A percentile compares a stretch with the other conserved stretches of the same genome.
Conservation (phyloP, 2,329 filamentous ascomycete species). For the Colletotrichum salicis region DNA sequence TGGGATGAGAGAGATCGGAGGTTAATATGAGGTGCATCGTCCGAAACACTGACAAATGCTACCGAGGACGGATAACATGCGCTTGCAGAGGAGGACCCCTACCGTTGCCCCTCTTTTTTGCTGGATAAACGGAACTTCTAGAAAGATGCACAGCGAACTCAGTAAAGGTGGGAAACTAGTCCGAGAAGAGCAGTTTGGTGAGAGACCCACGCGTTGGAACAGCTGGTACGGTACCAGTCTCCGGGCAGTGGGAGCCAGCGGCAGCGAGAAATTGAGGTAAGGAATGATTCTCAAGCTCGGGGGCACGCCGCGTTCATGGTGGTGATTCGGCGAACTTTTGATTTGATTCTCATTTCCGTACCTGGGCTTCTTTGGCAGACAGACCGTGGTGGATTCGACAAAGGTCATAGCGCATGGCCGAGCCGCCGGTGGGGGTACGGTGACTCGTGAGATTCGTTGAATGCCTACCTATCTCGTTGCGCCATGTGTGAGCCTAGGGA, state of each 20-base stretch:
- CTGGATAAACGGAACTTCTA: not conserved
- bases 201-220: not conserved
- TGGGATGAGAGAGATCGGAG: conserved; percentile 8
- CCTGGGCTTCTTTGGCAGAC: not conserved
- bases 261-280: not conserved
- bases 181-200: conserved; percentile 2
- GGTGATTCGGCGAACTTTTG: not conserved
- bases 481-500: too few relatives aligned
- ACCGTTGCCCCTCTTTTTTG: not conserved
- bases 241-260: not conserved
- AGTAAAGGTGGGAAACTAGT: not conserved
- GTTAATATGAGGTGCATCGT: conserved; percentile 13
- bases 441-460: too few relatives aligned
- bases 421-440: not conserved
- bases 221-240: not conserved
- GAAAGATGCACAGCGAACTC: not conserved
- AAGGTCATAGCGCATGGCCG: not conserved
- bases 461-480: too few relatives aligned
- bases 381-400: conserved; percentile 1
- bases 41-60: conserved; percentile 10
- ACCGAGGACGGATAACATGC: not conserved
- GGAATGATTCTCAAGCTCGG: not conserved
- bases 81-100: not conserved
- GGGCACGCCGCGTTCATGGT: not conserved
- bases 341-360: not conserved